These are phyloP conservation scores for Ceratocystis cubensis DNA, from an alignment of 2,329 filamentous ascomycete genomes.

Conservation along the genomic window DNA sequence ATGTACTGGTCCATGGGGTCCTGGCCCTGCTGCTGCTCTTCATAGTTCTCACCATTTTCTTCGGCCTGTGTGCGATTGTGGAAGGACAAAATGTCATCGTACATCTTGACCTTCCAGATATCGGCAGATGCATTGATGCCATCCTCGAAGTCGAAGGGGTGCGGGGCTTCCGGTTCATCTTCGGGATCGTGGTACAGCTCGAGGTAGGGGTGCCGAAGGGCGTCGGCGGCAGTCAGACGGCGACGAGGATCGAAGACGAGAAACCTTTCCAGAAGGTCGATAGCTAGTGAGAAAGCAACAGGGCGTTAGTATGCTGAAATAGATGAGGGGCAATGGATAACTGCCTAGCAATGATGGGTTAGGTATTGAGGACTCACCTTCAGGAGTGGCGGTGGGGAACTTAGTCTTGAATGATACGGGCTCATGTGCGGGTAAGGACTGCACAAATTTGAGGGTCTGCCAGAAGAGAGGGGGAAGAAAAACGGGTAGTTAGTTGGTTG, in stretches of 20 bases:
- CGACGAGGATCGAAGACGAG: conserved; percentile 97
- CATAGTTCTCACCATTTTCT: conserved; percentile 15
- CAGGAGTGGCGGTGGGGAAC: conserved; percentile 87
- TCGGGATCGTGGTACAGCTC: conserved; percentile 94
- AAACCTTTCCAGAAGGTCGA: conserved; percentile 92
- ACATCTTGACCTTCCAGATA: conserved; percentile 99
- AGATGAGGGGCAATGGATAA: neutral
- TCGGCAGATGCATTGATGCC: conserved; percentile 94
- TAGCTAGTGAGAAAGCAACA: conserved; percentile 40
- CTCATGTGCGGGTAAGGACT: conserved; percentile 90
- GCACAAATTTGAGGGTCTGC: conserved; percentile 89
- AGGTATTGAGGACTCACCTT: conserved; percentile 42
- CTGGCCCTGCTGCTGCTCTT: neutral
- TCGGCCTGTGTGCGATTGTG: conserved; percentile 57
- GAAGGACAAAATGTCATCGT: conserved; percentile 73
- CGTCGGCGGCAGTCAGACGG: conserved; percentile 75
- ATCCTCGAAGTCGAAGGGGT: conserved; percentile 99
- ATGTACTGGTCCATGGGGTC: conserved; percentile 17
- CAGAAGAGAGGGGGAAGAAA: neutral
- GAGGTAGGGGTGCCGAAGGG: conserved; percentile 83
- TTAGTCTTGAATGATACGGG: conserved; percentile 75
- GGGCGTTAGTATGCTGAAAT: neutral
- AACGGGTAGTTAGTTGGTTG: conserved; percentile 22
- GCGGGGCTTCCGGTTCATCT: conserved; percentile 86
- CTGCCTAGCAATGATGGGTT: neutral